Base-by-base conservation (phyloP, 2,329 filamentous ascomycete species). In the Cladosporium sp. region DNA sequence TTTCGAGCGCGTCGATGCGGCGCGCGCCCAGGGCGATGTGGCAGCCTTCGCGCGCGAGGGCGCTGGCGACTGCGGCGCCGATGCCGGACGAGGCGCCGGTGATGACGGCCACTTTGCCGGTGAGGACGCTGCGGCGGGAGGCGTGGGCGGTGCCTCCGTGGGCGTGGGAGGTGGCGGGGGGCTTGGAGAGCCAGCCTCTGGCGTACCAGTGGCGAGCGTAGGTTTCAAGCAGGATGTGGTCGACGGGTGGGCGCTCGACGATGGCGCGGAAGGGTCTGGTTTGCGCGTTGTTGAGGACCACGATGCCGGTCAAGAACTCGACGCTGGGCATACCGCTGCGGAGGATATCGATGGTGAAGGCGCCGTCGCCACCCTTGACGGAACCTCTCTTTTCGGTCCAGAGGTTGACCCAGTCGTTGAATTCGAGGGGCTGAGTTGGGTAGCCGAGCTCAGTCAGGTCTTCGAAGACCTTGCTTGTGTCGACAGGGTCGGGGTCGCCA, bases 181-280 rank as follows among this genome's bases (percentile, higher is more conserved):
- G 76, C 2, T 72, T 74, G 5, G 80, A 75, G 4, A 92, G 74
- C 87, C 87, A 92, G 38, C 87, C 87, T 65, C 87, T 74, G 15
- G 85, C 85, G 62, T 85, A 91, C 76, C 87, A 92, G 65, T 91
- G 85, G 13, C 87, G 84, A 18, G 84, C 80, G 63, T 92, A 92
- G 0, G 83, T 91, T 65, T 87, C 83, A 6, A 90, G 77, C n/a
- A 92, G 72, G 12, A 79, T 74, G 15, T 69, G 72, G 61, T 90
- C 84, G 19, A 90, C 84, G 66, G 82, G 83, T 2, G 85, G 84
- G 4, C 86, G 77, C 56, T 81, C 73, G 1, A 90, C 72, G 53
- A 60, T 75, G 58, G 69, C 77, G 62, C 68, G 79, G 43, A 81
- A 74, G 1, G 84, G 79, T 36, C 78, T 74, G 0, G 87, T 91